phyloP scores from a whole-genome alignment of 2,329 filamentous ascomycete species.

The Alternaria sp. region DNA sequence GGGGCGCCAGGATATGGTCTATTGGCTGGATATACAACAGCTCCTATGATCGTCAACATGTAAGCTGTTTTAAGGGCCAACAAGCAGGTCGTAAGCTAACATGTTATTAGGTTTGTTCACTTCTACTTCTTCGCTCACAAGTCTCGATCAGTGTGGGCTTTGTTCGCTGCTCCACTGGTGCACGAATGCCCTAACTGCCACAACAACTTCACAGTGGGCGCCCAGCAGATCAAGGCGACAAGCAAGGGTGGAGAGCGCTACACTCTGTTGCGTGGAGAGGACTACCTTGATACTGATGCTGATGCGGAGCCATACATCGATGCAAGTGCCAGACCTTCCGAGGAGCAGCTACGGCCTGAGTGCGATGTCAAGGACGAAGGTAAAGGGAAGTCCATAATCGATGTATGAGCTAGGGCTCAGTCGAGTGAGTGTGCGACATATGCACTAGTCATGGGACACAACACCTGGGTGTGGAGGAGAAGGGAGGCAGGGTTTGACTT shows the following conservation, averaged over 20 bases:
- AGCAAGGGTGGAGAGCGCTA: slow-evolving; percentile 17
- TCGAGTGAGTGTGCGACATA: neutral
- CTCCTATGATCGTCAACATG: slow-evolving; percentile 34
- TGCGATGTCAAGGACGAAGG: slow-evolving; percentile 11
- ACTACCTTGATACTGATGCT: slow-evolving; percentile 26
- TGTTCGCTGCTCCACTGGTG: neutral
- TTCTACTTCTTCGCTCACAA: slow-evolving; percentile 19
- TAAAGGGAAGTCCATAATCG: slow-evolving; percentile 18
- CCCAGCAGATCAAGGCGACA: slow-evolving; percentile 1
- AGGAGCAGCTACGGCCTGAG: slow-evolving; percentile 17
- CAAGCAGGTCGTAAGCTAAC: neutral
- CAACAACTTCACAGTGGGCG: slow-evolving; percentile 10
- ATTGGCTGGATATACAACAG: slow-evolving; percentile 25
- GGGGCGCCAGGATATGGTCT: slow-evolving; percentile 12
- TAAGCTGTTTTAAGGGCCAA: neutral
- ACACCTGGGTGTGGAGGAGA: neutral
- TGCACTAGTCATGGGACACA: neutral
- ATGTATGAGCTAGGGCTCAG: slow-evolving; percentile 9
- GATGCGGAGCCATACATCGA: slow-evolving; percentile 21
- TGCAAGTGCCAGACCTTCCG: slow-evolving; percentile 6
- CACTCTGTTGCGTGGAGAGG: slow-evolving; percentile 28
- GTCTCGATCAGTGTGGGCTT: neutral
- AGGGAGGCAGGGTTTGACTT: neutral
- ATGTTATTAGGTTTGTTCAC: slow-evolving; percentile 20
- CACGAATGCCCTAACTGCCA: slow-evolving; percentile 31